Percentiles rank a stretch among this genome's conserved stretches.
Conservation (phyloP, 169 alveolate genomes). For the Blepharisma undulans region DNA sequence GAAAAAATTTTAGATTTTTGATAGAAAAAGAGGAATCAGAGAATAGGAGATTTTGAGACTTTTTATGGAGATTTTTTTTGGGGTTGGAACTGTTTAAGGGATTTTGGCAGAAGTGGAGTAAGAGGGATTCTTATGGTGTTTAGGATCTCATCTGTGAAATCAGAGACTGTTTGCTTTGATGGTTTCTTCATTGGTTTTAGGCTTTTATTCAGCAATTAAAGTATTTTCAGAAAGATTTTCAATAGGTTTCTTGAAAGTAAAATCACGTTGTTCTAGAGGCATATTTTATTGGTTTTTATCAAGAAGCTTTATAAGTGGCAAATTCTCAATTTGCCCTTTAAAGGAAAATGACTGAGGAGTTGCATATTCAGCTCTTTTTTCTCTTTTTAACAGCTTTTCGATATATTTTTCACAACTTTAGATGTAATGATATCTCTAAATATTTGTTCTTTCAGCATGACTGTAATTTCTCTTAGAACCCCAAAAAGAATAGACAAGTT, state of each 20-base stretch:
- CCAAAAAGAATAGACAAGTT: background rate
- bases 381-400: background rate
- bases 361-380: background rate
- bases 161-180: background rate
- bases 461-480: background rate
- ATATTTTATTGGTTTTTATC: background rate
- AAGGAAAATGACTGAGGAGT: background rate
- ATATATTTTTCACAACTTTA: constrained; percentile 2
- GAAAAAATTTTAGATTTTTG: background rate
- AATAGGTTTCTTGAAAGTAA: background rate
- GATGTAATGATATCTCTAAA: background rate
- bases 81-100: background rate
- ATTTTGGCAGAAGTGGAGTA: background rate
- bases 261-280: background rate
- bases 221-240: background rate
- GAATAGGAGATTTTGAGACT: background rate
- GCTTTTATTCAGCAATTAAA: background rate
- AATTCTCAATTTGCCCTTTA: background rate
- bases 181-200: background rate
- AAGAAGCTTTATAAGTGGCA: background rate
- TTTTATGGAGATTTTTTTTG: background rate
- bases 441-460: constrained; percentile 14
- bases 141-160: background rate
- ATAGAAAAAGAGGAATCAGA: background rate
- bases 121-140: background rate